Conservation (phyloP, 495 filamentous ascomycete genomes). For the Aspergillus indologenus region DNA sequence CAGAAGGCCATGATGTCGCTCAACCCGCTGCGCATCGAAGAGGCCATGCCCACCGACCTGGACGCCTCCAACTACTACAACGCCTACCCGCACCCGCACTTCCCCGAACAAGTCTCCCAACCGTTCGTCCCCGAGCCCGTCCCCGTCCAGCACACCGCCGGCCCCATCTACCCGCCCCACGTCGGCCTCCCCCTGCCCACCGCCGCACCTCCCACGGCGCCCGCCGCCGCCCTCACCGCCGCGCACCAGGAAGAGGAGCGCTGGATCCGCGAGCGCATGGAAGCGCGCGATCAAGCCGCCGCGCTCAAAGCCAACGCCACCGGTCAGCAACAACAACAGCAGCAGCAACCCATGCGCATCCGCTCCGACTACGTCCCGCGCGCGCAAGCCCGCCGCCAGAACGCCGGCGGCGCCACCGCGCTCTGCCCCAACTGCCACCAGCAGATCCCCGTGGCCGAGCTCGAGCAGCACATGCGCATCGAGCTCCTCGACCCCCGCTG, state of each 20-base stretch:
- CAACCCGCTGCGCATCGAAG: slow-evolving; percentile 82
- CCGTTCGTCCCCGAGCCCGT: slow-evolving; percentile 12
- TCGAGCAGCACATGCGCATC: slow-evolving; percentile 93
- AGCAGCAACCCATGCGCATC: slow-evolving; percentile 73
- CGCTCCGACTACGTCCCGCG: slow-evolving; percentile 87
- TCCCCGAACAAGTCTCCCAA: slow-evolving; percentile 22
- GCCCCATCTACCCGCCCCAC: slow-evolving; percentile 38
- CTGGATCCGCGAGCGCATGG: slow-evolving; percentile 62
- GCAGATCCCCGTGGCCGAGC: slow-evolving; percentile 77
- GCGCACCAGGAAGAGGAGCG: slow-evolving; percentile 64
- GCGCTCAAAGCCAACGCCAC: slow-evolving; percentile 55
- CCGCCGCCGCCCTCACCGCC: slow-evolving; percentile 13
- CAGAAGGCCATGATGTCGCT: slow-evolving; percentile 90
- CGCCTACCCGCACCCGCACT: slow-evolving; percentile 35
- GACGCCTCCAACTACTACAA: slow-evolving; percentile 57
- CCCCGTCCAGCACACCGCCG: slow-evolving; percentile 10
- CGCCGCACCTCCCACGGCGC: slow-evolving; percentile 14
- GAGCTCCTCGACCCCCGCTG: slow-evolving; percentile 93
- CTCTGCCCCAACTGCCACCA: slow-evolving; percentile 94
- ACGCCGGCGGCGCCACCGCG: slow-evolving; percentile 62
- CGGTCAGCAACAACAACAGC: slow-evolving; percentile 29
- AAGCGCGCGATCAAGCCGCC: slow-evolving; percentile 67
- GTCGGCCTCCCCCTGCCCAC: slow-evolving; percentile 36
- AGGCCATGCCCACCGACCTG: slow-evolving; percentile 86
- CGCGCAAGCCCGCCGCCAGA: slow-evolving; percentile 64